These are phyloP conservation scores for Calonectria montana DNA, from an alignment of 2,329 filamentous ascomycete genomes.

Conservation along the genomic window DNA sequence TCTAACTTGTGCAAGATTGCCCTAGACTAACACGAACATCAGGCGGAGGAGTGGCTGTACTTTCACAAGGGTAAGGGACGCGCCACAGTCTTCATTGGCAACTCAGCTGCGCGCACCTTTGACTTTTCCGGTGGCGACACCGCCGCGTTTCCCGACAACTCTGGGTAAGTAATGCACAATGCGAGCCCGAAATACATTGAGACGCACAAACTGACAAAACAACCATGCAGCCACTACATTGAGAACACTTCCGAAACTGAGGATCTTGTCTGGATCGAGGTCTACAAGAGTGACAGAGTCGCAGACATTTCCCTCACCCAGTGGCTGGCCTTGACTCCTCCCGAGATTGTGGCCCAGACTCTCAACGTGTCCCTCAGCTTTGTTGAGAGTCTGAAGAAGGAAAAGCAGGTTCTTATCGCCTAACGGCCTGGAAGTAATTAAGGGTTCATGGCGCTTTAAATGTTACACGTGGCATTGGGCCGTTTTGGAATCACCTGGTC, in stretches of 20 bases:
- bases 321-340: conserved; percentile 76
- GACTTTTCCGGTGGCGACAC: conserved; percentile 76
- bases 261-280: conserved; percentile 75
- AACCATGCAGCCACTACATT: conserved; percentile 67
- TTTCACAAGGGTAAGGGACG: conserved; percentile 72
- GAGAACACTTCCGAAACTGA: conserved; percentile 74
- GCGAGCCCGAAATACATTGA: neutral
- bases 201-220: neutral
- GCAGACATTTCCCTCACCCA: conserved; percentile 75
- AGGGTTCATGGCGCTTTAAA: too few species aligned
- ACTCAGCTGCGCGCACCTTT: conserved; percentile 71
- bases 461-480: neutral
- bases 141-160: conserved; percentile 75
- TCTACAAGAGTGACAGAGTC: conserved; percentile 76
- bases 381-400: conserved; percentile 68
- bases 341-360: conserved; percentile 69
- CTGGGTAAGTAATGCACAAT: conserved; percentile 51
- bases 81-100: conserved; percentile 74
- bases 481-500: too few species aligned
- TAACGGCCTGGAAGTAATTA: neutral
- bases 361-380: conserved; percentile 69
- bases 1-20: neutral
- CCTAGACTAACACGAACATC: conserved; percentile 6
- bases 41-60: conserved; percentile 79
- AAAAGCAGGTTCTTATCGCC: conserved; percentile 67